Conservation (phyloP, 768 basidiomycete genomes). For the Mycena metata region DNA sequence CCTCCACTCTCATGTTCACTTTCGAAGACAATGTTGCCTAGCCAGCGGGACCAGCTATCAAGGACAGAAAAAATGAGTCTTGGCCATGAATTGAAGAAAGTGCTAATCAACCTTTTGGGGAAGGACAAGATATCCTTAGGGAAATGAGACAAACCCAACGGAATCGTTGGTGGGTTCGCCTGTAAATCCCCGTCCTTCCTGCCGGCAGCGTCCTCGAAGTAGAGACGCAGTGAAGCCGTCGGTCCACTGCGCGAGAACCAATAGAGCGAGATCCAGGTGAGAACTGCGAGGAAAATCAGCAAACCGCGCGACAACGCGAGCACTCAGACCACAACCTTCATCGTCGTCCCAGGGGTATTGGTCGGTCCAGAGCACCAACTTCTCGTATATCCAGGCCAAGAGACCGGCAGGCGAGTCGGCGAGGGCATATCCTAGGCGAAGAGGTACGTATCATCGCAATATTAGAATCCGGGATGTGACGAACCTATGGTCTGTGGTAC, state of each 20-base stretch:
- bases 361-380: conserved; percentile 21
- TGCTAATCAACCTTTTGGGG: conserved; percentile 5
- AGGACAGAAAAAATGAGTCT: too few species aligned
- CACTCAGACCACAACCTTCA: conserved; percentile 2
- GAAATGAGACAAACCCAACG: conserved; percentile 14
- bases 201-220: conserved; percentile 8
- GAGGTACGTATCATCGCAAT: too few species aligned
- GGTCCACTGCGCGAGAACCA: conserved; percentile 27
- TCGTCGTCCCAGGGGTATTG: conserved; percentile 26
- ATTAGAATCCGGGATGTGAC: too few species aligned
- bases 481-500: conserved; percentile 4
- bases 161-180: not conserved
- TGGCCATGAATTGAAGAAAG: too few species aligned
- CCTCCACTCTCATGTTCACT: conserved; percentile 19
- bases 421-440: conserved; percentile 56
- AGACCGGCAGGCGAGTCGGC: conserved; percentile 61
- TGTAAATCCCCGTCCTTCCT: not conserved
- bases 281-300: not conserved
- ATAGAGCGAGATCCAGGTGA: conserved; percentile 17
- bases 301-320: not conserved
- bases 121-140: conserved; percentile 6
- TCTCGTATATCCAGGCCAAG: conserved; percentile 52
- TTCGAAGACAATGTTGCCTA: conserved; percentile 23
- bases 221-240: conserved; percentile 18
- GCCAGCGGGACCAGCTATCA: not conserved